phyloP scores from a whole-genome alignment of 257 asterid species.

The Gentiana dahurica region DNA sequence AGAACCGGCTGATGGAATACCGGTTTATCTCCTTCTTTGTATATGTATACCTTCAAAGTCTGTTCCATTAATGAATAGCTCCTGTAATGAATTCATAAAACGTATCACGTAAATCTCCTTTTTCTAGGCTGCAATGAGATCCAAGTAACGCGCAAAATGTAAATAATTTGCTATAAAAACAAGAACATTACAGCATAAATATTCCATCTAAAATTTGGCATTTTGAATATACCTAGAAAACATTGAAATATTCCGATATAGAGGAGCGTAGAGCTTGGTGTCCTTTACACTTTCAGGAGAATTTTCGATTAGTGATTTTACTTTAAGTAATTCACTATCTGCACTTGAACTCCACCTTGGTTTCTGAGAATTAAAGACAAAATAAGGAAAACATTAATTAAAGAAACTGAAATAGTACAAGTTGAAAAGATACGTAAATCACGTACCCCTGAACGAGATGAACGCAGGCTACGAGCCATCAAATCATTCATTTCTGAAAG shows the following conservation, averaged over 20 bases:
- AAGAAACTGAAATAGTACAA: neutral
- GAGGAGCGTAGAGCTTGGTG: constrained; percentile 40
- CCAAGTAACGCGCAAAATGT: neutral
- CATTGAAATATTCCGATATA: constrained; percentile 64
- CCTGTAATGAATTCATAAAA: constrained; percentile 14
- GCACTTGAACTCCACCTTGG: constrained; percentile 51
- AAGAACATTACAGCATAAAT: neutral
- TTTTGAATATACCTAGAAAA: constrained; percentile 46
- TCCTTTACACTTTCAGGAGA: constrained; percentile 37
- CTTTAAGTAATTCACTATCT: constrained; percentile 45
- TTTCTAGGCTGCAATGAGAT: neutral
- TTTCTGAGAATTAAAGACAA: constrained; percentile 33
- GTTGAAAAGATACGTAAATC: too few species aligned
- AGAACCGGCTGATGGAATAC: constrained; percentile 35
- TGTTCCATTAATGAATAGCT: constrained; percentile 35
- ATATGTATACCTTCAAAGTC: constrained; percentile 26
- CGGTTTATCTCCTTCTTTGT: constrained; percentile 30
- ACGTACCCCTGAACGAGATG: constrained; percentile 13
- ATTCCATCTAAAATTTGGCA: constrained; percentile 1
- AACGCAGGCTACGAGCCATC: constrained; percentile 34
- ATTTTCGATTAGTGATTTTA: constrained; percentile 42
- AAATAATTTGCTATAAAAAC: too few species aligned
- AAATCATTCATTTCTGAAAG: constrained; percentile 58
- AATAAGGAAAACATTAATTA: constrained; percentile 3
- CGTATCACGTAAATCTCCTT: too few species aligned